Evolutionary conservation across 148 eudicot genomes (phyloP), one percentile per base, ranked within the genome.

Genomic region (Spergularia bocconei): DNA sequence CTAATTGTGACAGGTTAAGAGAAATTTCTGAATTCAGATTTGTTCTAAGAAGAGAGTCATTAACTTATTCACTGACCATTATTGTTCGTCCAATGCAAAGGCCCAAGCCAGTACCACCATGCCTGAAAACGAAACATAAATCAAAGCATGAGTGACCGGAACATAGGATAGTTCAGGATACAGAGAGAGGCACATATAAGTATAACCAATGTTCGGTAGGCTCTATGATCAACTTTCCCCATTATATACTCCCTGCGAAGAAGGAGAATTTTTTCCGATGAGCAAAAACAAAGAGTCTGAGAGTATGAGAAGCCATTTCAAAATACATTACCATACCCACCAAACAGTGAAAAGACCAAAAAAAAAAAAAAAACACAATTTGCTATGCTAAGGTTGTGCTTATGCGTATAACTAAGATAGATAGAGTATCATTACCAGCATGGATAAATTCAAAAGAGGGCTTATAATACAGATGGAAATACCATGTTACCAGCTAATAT

Each of bases 71-170:
- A 83, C 98, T 86, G 69, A 95, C 98, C 97, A 95, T 79, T n/a
- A n/a, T n/a, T 69, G 96, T 92, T 68, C 90, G 83, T 66, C 92
- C 98, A 55, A 95, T 95, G 87, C 98, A 95, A 69, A 95, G 87
- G 75, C 98, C 98, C 81, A 95, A 89, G 58, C 98, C 98, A 79
- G 98, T 95, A 72, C 98, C 98, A 60, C 98, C 98, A 79, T 95
- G 97, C 93, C 97, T 93, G 91, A 74, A 79, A 81, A 44, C 8
- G 48, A 59, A 16, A 41, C 48, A 51, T 21, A 70, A 77, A 74
- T n/a, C 20, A 77, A 61, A 76, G 71, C 44, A 56, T 20, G n/a
- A 62, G 20, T 3, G 11, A n/a, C 17, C 48, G 29, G 15, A 41
- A 59, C 66, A 69, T 21, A 52, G 16, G 52, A 44, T 23, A 19